phyloP scores from a whole-genome alignment of 768 basidiomycete species.

The Hortiboletus flavorubellus region DNA sequence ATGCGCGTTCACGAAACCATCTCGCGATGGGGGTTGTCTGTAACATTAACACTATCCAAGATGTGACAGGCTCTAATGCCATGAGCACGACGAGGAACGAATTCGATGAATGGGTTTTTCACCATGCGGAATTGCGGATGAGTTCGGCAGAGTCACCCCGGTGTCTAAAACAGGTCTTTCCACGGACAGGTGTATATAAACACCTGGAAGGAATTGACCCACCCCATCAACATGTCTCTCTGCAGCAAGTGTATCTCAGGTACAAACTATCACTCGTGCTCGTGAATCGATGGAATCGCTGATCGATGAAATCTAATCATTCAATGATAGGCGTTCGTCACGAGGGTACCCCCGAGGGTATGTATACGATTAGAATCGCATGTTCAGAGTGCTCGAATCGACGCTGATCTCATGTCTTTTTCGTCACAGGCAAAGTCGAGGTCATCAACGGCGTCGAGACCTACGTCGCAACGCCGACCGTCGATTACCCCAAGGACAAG shows the following conservation, averaged over 20 bases:
- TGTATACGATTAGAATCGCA: not conserved
- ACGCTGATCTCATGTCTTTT: not conserved
- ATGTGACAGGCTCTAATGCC: too few species aligned
- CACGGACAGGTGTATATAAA: conserved; percentile 13
- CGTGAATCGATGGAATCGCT: not conserved
- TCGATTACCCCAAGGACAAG: conserved; percentile 52
- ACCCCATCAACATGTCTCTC: conserved; percentile 40
- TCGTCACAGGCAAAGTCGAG: conserved; percentile 39
- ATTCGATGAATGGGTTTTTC: too few species aligned
- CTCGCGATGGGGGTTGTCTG: too few species aligned
- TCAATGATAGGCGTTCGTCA: conserved; percentile 41
- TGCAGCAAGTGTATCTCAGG: conserved; percentile 57
- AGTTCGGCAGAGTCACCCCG: too few species aligned
- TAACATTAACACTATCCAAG: too few species aligned
- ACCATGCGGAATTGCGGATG: too few species aligned
- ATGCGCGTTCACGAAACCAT: too few species aligned
- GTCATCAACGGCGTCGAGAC: conserved; percentile 44
- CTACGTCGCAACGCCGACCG: conserved; percentile 53
- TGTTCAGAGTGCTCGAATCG: not conserved
- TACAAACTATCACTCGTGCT: conserved; percentile 17
- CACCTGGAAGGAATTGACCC: not conserved
- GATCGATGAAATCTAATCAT: conserved; percentile 3
- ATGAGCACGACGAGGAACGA: too few species aligned
- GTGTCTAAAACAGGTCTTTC: too few species aligned
- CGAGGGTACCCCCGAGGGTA: conserved; percentile 47